Evolutionary conservation across 305 asterid species (phyloP).

Genomic region (Rubia tinctorum): DNA sequence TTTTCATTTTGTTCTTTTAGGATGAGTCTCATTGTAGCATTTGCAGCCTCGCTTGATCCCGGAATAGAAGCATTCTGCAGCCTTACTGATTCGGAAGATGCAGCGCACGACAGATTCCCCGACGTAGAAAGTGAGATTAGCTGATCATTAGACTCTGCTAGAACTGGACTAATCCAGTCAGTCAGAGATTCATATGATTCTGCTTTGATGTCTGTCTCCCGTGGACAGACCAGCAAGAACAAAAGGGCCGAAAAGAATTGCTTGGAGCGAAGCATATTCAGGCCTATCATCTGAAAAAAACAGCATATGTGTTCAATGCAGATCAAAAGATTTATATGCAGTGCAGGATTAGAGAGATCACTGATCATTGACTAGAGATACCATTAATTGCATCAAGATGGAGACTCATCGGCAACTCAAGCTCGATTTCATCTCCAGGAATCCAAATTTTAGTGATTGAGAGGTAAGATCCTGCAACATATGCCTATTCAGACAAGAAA

Average conservation of each 20-base stretch:
- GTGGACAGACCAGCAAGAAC: conserved; percentile 65
- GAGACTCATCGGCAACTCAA: conserved; percentile 36
- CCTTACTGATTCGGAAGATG: conserved; percentile 32
- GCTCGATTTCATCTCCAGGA: conserved; percentile 44
- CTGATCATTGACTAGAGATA: conserved; percentile 1
- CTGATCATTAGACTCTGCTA: conserved; percentile 40
- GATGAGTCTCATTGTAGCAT: conserved; percentile 60
- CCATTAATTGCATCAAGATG: conserved; percentile 60
- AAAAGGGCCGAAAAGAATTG: conserved; percentile 81
- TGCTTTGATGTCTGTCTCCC: conserved; percentile 58
- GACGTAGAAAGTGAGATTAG: conserved; percentile 47
- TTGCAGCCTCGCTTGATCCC: conserved; percentile 50
- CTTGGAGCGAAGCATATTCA: conserved; percentile 53
- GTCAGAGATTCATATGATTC: conserved; percentile 33
- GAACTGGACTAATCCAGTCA: conserved; percentile 64
- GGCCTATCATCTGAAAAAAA: conserved; percentile 58
- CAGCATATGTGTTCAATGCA: not conserved
- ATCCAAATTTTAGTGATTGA: conserved; percentile 47
- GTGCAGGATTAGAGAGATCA: not conserved
- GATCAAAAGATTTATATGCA: not conserved
- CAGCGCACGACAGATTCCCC: conserved; percentile 29
- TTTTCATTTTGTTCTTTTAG: conserved; percentile 16
- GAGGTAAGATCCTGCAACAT: not conserved
- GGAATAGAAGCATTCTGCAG: conserved; percentile 40
- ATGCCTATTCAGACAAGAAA: not conserved